Evolutionary conservation across 495 filamentous ascomycete genomes (phyloP).

Genomic region (Pyrenopolyporus hunteri): DNA sequence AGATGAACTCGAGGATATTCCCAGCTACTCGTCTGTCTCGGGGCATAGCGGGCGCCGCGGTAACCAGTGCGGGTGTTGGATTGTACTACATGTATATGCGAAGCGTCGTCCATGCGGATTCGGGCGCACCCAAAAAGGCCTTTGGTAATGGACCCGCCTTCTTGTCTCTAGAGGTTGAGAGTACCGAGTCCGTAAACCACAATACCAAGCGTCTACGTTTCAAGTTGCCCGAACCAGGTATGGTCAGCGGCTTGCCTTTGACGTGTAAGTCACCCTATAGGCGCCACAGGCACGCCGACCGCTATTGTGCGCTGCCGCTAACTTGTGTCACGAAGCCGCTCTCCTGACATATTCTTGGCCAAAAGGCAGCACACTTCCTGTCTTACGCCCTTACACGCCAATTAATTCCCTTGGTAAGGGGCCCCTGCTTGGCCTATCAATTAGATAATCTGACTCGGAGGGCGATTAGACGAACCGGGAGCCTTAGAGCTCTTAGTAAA

Average conservation of each 20-base stretch:
- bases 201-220: slow-evolving; percentile 71
- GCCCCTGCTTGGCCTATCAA: not conserved
- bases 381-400: slow-evolving; percentile 65
- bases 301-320: not conserved
- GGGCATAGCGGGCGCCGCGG: slow-evolving; percentile 12
- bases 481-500: slow-evolving; percentile 67
- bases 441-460: not conserved
- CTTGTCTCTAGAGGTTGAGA: slow-evolving; percentile 51
- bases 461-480: slow-evolving; percentile 56
- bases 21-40: slow-evolving; percentile 4
- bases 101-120: slow-evolving; percentile 34
- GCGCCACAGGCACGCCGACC: not conserved
- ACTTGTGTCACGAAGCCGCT: slow-evolving; percentile 47
- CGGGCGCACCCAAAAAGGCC: slow-evolving; percentile 25
- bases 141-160: slow-evolving; percentile 42
- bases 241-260: slow-evolving; percentile 57
- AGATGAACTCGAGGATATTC: slow-evolving; percentile 16
- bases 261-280: slow-evolving; percentile 52
- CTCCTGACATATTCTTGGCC: slow-evolving; percentile 62
- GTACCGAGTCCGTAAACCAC: slow-evolving; percentile 64
- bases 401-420: slow-evolving; percentile 58
- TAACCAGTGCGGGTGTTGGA: slow-evolving; percentile 27
- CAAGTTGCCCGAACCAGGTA: slow-evolving; percentile 58
- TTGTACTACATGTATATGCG: slow-evolving; percentile 37
- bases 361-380: slow-evolving; percentile 57